Conservation (phyloP, 345 rosid genomes). For the Citrus trifoliata region DNA sequence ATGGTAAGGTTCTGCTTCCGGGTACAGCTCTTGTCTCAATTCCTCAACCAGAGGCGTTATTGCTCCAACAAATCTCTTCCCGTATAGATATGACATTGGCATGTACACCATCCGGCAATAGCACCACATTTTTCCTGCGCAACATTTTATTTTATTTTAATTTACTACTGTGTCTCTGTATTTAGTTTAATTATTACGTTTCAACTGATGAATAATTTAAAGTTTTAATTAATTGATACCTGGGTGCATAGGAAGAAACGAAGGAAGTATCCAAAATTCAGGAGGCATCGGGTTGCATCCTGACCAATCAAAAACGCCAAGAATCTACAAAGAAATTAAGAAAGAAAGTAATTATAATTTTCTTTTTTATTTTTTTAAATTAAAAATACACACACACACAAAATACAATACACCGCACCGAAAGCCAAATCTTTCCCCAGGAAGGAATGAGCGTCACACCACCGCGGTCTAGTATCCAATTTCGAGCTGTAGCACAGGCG, state of each 20-base stretch:
- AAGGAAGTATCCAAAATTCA: constrained; percentile 33
- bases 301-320: constrained; percentile 29
- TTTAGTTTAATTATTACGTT: background rate
- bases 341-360: too few species aligned
- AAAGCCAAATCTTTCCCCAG: constrained; percentile 44
- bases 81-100: constrained; percentile 25
- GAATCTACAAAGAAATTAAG: constrained; percentile 12
- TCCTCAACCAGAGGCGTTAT: constrained; percentile 27
- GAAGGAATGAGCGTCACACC: constrained; percentile 32
- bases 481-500: constrained; percentile 31
- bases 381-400: too few species aligned
- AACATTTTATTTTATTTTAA: too few species aligned
- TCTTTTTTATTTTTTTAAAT: too few species aligned
- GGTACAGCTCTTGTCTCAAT: constrained; percentile 25
- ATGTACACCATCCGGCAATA: constrained; percentile 29
- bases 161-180: background rate
- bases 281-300: constrained; percentile 41
- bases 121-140: constrained; percentile 31
- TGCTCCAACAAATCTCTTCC: constrained; percentile 18
- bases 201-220: background rate
- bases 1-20: constrained; percentile 15
- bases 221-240: background rate
- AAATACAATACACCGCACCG: background rate
- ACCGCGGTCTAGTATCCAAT: constrained; percentile 36
- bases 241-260: constrained; percentile 30